Evolutionary conservation across 306 rosid genomes (phyloP).

Genomic region (Vigna mungo): DNA sequence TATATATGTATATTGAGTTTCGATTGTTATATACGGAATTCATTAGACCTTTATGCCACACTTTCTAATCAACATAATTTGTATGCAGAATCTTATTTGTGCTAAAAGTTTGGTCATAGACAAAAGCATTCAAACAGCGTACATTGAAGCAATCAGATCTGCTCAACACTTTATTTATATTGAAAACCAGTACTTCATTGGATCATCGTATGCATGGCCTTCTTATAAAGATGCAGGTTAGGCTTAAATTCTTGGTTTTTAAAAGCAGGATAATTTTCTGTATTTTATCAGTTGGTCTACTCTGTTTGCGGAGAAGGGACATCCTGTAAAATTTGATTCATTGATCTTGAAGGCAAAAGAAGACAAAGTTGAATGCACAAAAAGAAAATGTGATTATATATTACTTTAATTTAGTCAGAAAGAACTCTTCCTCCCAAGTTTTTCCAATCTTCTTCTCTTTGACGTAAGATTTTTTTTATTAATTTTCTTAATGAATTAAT

Average conservation of each 20-base stretch:
- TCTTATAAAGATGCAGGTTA: slow-evolving; percentile 83
- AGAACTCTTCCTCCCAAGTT: slow-evolving; percentile 16
- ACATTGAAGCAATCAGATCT: slow-evolving; percentile 95
- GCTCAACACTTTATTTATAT: slow-evolving; percentile 94
- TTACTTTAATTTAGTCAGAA: background rate
- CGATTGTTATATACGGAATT: slow-evolving; percentile 29
- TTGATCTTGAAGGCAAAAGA: slow-evolving; percentile 16
- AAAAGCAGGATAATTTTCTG: slow-evolving; percentile 21
- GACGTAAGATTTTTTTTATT: slow-evolving; percentile 1
- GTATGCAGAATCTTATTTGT: slow-evolving; percentile 82
- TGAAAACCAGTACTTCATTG: slow-evolving; percentile 93
- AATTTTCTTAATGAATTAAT: background rate
- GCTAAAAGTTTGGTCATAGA: slow-evolving; percentile 76
- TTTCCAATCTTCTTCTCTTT: slow-evolving; percentile 6
- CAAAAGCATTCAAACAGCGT: slow-evolving; percentile 91
- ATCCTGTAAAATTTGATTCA: slow-evolving; percentile 23
- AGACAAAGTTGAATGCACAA: slow-evolving; percentile 4
- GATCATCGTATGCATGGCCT: slow-evolving; percentile 96
- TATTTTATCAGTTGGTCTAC: slow-evolving; percentile 28
- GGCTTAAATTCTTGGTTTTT: slow-evolving; percentile 35
- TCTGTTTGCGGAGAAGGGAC: slow-evolving; percentile 24
- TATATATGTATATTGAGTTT: no score
- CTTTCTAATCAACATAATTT: slow-evolving; percentile 41
- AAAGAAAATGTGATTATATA: no score
- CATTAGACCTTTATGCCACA: slow-evolving; percentile 18